Conservation (phyloP, 345 rosid species). For the Clausena lansium region DNA sequence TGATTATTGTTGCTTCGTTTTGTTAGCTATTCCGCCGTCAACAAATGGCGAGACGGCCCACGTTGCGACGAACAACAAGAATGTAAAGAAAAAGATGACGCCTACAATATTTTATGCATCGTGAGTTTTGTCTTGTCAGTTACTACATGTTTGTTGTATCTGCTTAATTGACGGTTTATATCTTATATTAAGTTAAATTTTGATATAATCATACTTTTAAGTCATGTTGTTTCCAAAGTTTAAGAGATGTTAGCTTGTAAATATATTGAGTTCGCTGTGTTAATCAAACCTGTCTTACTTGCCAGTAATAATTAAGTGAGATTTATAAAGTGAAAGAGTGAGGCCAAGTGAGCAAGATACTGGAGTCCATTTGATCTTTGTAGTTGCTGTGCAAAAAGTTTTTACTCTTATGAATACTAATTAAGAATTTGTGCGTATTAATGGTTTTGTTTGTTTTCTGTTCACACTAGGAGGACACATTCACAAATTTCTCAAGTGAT, state of each 20-base stretch:
- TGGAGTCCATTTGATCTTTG: background rate
- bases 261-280: background rate
- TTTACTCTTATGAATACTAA: background rate
- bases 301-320: too few relatives aligned
- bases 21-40: constrained; percentile 40
- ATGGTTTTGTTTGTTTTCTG: constrained; percentile 7
- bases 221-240: background rate
- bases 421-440: background rate
- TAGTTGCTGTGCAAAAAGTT: background rate
- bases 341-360: background rate
- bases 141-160: background rate
- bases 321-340: background rate
- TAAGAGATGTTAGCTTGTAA: background rate
- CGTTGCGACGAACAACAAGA: constrained; percentile 33
- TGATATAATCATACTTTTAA: background rate
- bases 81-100: constrained; percentile 43
- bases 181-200: too few relatives aligned
- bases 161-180: background rate
- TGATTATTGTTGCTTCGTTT: background rate
- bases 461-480: constrained; percentile 76
- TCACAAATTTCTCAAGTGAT: constrained; percentile 91
- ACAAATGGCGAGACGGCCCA: constrained; percentile 36
- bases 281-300: background rate
- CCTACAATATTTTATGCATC: constrained; percentile 80
- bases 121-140: constrained; percentile 39